Percentiles rank a stretch among this genome's conserved stretches.
These are phyloP conservation scores for Ettlia oleoabundans DNA, from an alignment of 139 green algal species.

Conservation along the genomic window DNA sequence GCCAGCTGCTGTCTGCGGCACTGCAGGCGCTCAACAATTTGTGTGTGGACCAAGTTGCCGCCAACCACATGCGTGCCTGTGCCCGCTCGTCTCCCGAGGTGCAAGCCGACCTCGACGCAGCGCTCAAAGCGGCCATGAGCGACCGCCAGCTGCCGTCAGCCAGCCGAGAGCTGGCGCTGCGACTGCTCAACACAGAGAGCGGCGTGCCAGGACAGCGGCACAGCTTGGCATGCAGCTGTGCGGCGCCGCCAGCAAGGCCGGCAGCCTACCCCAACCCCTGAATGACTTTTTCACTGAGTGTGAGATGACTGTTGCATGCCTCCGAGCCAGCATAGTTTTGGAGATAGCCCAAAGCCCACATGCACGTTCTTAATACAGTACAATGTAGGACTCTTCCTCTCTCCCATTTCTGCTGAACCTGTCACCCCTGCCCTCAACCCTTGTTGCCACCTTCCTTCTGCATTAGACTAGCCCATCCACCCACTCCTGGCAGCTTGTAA, in stretches of 20 bases:
- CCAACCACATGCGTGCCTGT: neutral
- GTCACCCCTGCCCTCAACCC: no score
- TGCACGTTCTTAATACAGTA: no score
- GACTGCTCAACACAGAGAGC: slow-evolving; percentile 17
- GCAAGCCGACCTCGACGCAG: neutral
- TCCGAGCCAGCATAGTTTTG: no score
- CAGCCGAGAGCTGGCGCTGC: neutral
- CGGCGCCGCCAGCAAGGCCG: neutral
- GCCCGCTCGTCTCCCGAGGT: neutral
- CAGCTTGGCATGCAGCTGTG: neutral
- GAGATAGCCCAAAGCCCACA: no score
- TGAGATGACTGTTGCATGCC: neutral
- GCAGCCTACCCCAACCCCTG: slow-evolving; percentile 20
- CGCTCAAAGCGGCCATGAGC: neutral
- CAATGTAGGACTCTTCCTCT: no score
- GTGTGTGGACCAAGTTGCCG: neutral
- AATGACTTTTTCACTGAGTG: neutral
- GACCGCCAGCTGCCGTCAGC: slow-evolving; percentile 1
- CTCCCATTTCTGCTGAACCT: no score
- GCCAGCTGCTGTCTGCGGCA: neutral
- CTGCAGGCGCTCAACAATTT: slow-evolving; percentile 19
- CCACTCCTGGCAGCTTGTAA: no score
- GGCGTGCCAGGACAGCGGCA: slow-evolving; percentile 20
- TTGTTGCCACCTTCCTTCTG: no score
- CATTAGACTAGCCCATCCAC: no score